Evolutionary conservation across 768 basidiomycete species (phyloP).

Genomic region (Lactarius psammicola): DNA sequence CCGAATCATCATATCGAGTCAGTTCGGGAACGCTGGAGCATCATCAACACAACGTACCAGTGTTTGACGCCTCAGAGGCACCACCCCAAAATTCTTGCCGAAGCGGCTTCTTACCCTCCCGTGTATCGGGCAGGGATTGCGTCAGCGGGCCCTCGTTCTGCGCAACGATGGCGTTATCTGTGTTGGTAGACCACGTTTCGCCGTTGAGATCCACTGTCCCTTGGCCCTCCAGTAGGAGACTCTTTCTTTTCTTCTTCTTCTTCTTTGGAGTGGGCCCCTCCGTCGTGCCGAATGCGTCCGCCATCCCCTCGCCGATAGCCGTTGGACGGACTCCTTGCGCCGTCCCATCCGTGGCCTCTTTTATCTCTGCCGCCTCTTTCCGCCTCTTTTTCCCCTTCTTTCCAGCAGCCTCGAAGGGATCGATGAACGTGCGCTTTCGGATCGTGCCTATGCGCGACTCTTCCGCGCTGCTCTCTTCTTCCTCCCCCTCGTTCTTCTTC

Average conservation of each 20-base stretch:
- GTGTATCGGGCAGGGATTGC: neutral
- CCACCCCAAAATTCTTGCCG: neutral
- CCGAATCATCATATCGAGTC: neutral
- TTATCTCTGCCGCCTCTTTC: conserved; percentile 25
- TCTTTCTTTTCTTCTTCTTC: conserved; percentile 34
- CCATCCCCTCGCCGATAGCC: conserved; percentile 4
- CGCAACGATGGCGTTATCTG: neutral
- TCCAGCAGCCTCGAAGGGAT: conserved; percentile 50
- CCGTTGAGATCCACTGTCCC: neutral
- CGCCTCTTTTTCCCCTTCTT: conserved; percentile 48
- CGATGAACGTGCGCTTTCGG: conserved; percentile 57
- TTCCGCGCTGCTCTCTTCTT: conserved; percentile 47
- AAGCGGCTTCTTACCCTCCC: neutral
- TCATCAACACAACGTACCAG: conserved; percentile 5
- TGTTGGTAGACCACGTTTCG: neutral
- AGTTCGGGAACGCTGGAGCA: neutral
- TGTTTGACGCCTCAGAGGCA: neutral
- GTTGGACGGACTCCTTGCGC: neutral
- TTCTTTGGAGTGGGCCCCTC: conserved; percentile 25
- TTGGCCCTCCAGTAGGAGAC: neutral
- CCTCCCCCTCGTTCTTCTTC: conserved; percentile 33
- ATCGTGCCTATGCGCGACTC: conserved; percentile 52
- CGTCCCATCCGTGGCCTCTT: neutral
- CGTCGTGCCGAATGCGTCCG: neutral
- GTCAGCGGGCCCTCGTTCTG: neutral